Evolutionary conservation across 352 stramenopile genomes (phyloP).

Genomic region (Phytophthora niederhauseri): DNA sequence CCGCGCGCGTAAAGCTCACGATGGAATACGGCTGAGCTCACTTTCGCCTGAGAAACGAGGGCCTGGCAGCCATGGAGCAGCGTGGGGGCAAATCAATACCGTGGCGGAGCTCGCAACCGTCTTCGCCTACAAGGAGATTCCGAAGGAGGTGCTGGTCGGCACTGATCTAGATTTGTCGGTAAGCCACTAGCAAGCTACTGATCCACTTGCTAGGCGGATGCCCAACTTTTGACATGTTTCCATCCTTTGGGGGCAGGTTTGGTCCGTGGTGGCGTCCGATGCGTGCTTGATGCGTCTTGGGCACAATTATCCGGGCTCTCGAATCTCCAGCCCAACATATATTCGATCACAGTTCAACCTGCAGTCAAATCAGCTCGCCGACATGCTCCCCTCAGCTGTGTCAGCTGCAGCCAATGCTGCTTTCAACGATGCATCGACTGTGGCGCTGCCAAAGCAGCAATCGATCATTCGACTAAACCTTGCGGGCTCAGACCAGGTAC

Average conservation of each 20-base stretch:
- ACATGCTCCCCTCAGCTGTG: conserved; percentile 38
- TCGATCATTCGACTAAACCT: conserved; percentile 55
- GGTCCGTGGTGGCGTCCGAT: conserved; percentile 72
- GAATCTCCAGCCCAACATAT: conserved; percentile 11
- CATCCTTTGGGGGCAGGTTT: conserved; percentile 40
- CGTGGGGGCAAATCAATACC: conserved; percentile 14
- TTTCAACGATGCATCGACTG: not conserved
- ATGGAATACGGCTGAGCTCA: conserved; percentile 57
- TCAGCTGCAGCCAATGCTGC: conserved; percentile 4
- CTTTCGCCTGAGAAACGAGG: conserved; percentile 14
- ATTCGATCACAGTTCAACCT: not conserved
- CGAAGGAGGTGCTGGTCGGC: conserved; percentile 64
- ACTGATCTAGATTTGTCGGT: conserved; percentile 70
- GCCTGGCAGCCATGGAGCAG: not conserved
- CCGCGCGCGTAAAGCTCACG: conserved; percentile 42
- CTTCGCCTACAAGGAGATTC: conserved; percentile 69
- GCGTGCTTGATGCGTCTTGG: conserved; percentile 55
- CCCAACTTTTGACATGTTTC: not conserved
- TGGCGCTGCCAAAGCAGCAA: conserved; percentile 7
- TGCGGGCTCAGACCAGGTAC: conserved; percentile 58
- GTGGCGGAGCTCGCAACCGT: conserved; percentile 47
- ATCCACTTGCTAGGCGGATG: not conserved
- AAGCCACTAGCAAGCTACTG: not conserved
- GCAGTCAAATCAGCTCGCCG: conserved; percentile 47
- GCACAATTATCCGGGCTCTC: not conserved